Conservation (phyloP, 2,329 filamentous ascomycete species). For the Escovopsis sp. region DNA sequence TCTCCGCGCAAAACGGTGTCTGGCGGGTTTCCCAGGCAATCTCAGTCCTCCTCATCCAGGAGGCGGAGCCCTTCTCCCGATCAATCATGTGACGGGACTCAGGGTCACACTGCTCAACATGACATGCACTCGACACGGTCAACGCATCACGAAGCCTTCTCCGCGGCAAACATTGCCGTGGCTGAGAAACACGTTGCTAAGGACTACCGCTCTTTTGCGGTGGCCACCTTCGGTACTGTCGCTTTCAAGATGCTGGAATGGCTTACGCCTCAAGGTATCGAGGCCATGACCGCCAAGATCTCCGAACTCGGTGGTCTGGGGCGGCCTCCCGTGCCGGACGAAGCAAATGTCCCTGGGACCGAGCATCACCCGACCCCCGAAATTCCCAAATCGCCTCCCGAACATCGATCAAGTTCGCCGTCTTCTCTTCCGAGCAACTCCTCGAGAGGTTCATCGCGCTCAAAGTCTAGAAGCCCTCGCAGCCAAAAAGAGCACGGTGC, state of each 20-base stretch:
- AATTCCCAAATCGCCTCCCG: background rate
- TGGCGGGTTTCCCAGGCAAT: background rate
- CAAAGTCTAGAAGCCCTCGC: background rate
- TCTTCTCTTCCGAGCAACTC: background rate
- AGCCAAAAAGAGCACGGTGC: slow-evolving; percentile 1
- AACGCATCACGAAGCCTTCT: background rate
- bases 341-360: background rate
- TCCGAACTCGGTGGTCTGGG: slow-evolving; percentile 6
- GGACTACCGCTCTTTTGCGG: slow-evolving; percentile 45
- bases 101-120: background rate
- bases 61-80: background rate
- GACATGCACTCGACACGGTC: background rate
- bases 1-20: slow-evolving; percentile 2
- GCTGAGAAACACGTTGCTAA: slow-evolving; percentile 33
- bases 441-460: background rate
- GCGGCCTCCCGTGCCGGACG: background rate
- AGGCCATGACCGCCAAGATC: slow-evolving; percentile 29
- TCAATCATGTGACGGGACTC: background rate
- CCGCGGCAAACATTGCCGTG: slow-evolving; percentile 20
- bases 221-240: slow-evolving; percentile 49
- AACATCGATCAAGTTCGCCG: background rate
- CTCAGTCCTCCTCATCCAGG: slow-evolving; percentile 1
- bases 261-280: slow-evolving; percentile 46
- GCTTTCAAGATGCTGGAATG: slow-evolving; percentile 58
- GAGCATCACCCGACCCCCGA: background rate